Evolutionary conservation across 139 green algal species (phyloP).

Genomic region (Desmodesmus armatus): DNA sequence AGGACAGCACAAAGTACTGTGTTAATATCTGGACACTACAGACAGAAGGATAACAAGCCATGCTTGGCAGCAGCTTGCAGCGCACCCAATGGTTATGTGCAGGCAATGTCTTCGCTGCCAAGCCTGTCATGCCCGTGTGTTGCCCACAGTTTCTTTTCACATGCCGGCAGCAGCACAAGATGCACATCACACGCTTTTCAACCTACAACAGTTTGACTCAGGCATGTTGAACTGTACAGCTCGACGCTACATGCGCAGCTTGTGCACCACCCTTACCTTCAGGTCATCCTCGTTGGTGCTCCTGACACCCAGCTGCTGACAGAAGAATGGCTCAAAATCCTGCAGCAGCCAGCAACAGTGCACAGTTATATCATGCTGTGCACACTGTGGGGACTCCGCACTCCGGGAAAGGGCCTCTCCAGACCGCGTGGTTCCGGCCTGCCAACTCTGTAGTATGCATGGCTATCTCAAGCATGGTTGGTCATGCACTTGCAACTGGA

Average conservation of each 20-base stretch:
- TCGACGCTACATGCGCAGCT: not conserved
- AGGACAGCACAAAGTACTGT: not conserved
- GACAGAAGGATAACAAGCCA: too few relatives aligned
- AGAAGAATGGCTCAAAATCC: not conserved
- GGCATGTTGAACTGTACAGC: too few relatives aligned
- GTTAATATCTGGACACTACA: not conserved
- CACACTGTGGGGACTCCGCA: too few relatives aligned
- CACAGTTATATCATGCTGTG: not conserved
- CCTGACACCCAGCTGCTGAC: not conserved
- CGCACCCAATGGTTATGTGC: not conserved
- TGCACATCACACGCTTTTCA: too few relatives aligned
- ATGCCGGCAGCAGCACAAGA: not conserved
- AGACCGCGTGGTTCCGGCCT: not conserved
- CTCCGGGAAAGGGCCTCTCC: not conserved
- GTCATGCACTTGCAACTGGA: not conserved
- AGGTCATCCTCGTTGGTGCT: not conserved
- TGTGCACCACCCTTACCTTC: not conserved
- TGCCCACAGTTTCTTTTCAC: not conserved
- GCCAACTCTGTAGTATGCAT: not conserved
- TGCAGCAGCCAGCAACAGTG: not conserved
- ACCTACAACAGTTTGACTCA: too few relatives aligned
- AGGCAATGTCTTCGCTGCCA: not conserved
- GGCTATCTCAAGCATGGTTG: not conserved
- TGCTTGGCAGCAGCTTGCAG: not conserved
- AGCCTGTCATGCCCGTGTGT: not conserved